Conservation (phyloP, 169 alveolate genomes). For the Plasmodium ovale region DNA sequence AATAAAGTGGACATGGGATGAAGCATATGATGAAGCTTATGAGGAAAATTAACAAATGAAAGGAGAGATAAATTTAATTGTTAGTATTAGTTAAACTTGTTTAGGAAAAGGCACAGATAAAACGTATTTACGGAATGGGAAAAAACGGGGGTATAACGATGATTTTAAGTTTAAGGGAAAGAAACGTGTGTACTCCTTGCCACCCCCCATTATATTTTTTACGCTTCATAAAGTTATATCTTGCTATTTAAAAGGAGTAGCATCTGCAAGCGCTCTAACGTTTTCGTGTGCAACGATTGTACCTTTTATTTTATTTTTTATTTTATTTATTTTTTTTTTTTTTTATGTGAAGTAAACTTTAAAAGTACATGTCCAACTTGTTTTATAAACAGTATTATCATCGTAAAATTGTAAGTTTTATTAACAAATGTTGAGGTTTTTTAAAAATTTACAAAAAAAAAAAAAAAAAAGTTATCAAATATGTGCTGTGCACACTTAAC, state of each 20-base stretch:
- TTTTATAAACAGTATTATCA: background rate
- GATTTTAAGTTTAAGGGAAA: too few relatives aligned
- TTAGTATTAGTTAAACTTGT: background rate
- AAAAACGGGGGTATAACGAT: too few relatives aligned
- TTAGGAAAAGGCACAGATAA: background rate
- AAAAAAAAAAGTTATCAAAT: constrained; percentile 7
- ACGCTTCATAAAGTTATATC: background rate
- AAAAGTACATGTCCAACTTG: background rate
- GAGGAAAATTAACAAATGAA: constrained; percentile 78
- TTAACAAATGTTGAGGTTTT: constrained; percentile 9
- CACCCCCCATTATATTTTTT: background rate
- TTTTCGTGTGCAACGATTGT: background rate
- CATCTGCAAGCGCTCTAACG: background rate
- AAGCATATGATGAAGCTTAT: constrained; percentile 93
- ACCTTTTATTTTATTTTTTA: background rate
- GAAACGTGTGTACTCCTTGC: too few relatives aligned
- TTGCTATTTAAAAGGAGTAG: background rate
- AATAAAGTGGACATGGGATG: constrained; percentile 95
- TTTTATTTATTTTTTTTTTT: constrained; percentile 12
- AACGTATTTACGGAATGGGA: too few relatives aligned
- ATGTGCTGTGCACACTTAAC: background rate
- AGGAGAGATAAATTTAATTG: background rate
- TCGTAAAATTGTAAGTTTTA: background rate
- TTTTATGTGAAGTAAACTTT: constrained; percentile 8
- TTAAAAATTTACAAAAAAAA: constrained; percentile 19